Conservation (phyloP, 2,329 filamentous ascomycete species). For the Aspergillus oerlinghausenensis region DNA sequence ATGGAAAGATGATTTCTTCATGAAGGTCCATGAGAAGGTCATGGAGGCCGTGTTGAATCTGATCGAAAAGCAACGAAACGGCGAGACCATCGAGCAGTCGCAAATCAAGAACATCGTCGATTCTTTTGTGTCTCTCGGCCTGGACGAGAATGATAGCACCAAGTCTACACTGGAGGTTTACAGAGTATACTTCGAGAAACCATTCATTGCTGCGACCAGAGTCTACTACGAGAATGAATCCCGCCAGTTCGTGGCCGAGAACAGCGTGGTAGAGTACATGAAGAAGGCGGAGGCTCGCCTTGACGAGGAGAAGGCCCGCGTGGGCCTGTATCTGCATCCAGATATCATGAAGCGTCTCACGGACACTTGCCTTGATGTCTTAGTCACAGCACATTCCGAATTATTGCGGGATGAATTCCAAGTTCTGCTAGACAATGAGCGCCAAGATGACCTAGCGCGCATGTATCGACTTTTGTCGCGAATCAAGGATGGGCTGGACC, state of each 20-base stretch:
- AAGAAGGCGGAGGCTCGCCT: slow-evolving; percentile 93
- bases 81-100: slow-evolving; percentile 93
- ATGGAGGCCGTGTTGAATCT: slow-evolving; percentile 94
- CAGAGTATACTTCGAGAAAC: slow-evolving; percentile 83
- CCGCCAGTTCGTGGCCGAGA: slow-evolving; percentile 89
- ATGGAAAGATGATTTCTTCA: slow-evolving; percentile 90
- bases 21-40: slow-evolving; percentile 75
- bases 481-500: slow-evolving; percentile 87
- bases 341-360: slow-evolving; percentile 84
- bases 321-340: slow-evolving; percentile 82
- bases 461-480: slow-evolving; percentile 92
- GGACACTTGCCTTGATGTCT: slow-evolving; percentile 78
- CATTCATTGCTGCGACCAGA: slow-evolving; percentile 80
- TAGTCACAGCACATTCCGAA: slow-evolving; percentile 81
- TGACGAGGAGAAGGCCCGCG: slow-evolving; percentile 89
- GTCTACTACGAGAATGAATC: slow-evolving; percentile 89
- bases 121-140: slow-evolving; percentile 88
- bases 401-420: slow-evolving; percentile 96
- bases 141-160: slow-evolving; percentile 87
- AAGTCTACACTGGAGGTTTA: slow-evolving; percentile 97
- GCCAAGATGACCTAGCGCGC: slow-evolving; percentile 88
- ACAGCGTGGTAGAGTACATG: slow-evolving; percentile 98
- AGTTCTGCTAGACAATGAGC: slow-evolving; percentile 84
- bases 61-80: slow-evolving; percentile 94
- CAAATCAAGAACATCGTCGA: slow-evolving; percentile 98